A percentile compares a stretch with the other conserved stretches of the same genome.
phyloP scores from a whole-genome alignment of 345 rosid species.

The Rhizophora apiculata region DNA sequence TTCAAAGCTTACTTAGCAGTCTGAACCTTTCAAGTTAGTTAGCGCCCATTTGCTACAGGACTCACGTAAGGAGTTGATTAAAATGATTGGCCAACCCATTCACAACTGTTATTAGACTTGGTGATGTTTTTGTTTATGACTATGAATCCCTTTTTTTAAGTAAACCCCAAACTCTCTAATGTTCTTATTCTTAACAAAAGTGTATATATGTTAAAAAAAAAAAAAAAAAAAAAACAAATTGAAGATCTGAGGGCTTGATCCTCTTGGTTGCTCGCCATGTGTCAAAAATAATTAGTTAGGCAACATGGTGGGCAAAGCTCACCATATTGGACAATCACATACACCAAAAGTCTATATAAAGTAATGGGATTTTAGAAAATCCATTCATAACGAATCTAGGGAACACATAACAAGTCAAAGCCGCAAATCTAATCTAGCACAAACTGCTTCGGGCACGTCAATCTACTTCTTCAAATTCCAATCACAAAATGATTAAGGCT shows the following conservation, averaged over 20 bases:
- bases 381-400: conserved; percentile 22
- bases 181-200: too few relatives aligned
- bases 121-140: too few relatives aligned
- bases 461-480: too few relatives aligned
- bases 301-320: not conserved
- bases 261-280: not conserved
- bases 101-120: too few relatives aligned
- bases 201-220: too few relatives aligned
- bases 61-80: not conserved
- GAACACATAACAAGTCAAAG: conserved; percentile 27
- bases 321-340: conserved; percentile 32
- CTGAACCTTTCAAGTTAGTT: not conserved
- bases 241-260: not conserved
- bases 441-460: too few relatives aligned
- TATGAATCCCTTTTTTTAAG: too few relatives aligned
- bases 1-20: too few relatives aligned
- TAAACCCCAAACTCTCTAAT: too few relatives aligned
- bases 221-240: too few relatives aligned
- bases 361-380: conserved; percentile 3
- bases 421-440: not conserved
- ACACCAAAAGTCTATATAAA: conserved; percentile 29
- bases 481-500: too few relatives aligned
- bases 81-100: too few relatives aligned
- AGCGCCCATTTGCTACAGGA: not conserved
- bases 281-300: not conserved